These are phyloP conservation scores for Pluteus cervinus DNA, from an alignment of 768 basidiomycete genomes.

Conservation along the genomic window DNA sequence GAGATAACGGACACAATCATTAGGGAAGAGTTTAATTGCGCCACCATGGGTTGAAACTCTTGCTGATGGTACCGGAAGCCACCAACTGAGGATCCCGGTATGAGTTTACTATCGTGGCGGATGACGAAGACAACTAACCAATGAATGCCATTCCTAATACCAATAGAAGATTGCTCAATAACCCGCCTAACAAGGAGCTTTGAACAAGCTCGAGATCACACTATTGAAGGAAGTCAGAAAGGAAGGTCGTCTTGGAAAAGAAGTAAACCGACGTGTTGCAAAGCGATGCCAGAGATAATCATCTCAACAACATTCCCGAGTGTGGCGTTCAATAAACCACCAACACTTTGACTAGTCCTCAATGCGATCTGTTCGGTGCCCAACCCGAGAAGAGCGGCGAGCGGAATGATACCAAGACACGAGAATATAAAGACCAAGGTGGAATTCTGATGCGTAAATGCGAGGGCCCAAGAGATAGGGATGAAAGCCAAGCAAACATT, in stretches of 20 bases:
- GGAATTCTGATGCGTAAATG: conserved; percentile 37
- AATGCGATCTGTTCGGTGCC: conserved; percentile 49
- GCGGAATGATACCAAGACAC: conserved; percentile 43
- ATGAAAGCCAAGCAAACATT: conserved; percentile 44
- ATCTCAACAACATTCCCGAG: conserved; percentile 49
- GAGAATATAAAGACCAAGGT: conserved; percentile 44
- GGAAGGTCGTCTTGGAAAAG: not conserved
- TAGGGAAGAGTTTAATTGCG: conserved; percentile 62
- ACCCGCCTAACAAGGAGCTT: conserved; percentile 43
- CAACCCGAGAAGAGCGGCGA: conserved; percentile 44
- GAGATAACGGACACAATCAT: conserved; percentile 67
- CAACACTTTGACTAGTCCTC: conserved; percentile 40
- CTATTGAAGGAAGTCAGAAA: conserved; percentile 17
- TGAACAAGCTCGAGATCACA: conserved; percentile 50
- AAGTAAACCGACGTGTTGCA: conserved; percentile 23
- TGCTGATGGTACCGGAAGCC: conserved; percentile 47
- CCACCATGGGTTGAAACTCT: conserved; percentile 47
- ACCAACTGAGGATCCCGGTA: conserved; percentile 23
- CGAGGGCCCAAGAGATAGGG: conserved; percentile 43
- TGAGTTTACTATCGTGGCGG: conserved; percentile 10
- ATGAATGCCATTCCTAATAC: conserved; percentile 79
- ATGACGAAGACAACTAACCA: conserved; percentile 68
- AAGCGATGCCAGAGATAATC: conserved; percentile 42
- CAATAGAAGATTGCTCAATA: conserved; percentile 72
- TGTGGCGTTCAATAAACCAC: conserved; percentile 48